Evolutionary conservation across 345 rosid genomes (phyloP).

Genomic region (Punica granatum): DNA sequence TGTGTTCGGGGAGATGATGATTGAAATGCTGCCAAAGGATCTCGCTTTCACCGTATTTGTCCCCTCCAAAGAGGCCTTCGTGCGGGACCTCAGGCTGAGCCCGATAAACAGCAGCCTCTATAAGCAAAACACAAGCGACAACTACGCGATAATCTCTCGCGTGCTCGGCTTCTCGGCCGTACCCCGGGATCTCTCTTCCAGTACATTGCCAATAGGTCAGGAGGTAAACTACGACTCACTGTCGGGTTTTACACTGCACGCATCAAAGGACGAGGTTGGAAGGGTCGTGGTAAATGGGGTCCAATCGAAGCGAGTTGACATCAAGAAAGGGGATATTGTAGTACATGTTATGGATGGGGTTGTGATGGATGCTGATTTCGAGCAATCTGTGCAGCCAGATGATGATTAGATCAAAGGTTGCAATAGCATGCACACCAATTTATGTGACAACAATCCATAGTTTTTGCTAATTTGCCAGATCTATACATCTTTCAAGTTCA

Average conservation of each 20-base stretch:
- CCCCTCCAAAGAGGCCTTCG: constrained; percentile 54
- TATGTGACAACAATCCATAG: too few relatives aligned
- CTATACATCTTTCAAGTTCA: too few relatives aligned
- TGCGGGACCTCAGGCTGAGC: constrained; percentile 45
- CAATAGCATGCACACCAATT: too few relatives aligned
- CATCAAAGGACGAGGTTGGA: constrained; percentile 34
- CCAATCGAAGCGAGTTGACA: constrained; percentile 40
- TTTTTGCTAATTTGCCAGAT: too few relatives aligned
- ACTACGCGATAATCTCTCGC: constrained; percentile 54
- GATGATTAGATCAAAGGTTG: constrained; percentile 4
- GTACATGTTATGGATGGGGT: constrained; percentile 69
- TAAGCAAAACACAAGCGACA: constrained; percentile 30
- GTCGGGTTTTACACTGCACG: constrained; percentile 45
- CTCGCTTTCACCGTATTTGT: constrained; percentile 73
- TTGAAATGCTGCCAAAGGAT: constrained; percentile 68
- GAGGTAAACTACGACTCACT: constrained; percentile 55
- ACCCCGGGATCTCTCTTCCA: constrained; percentile 39
- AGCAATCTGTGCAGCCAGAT: constrained; percentile 56
- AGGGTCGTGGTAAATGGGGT: constrained; percentile 53
- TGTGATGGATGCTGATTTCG: constrained; percentile 75
- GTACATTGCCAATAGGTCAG: constrained; percentile 13
- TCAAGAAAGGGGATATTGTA: constrained; percentile 39
- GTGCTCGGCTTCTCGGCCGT: constrained; percentile 65
- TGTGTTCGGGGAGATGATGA: constrained; percentile 64
- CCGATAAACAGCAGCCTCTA: constrained; percentile 18